Base-by-base conservation (phyloP, 139 green algal genomes). In the Choricystis sp. region DNA sequence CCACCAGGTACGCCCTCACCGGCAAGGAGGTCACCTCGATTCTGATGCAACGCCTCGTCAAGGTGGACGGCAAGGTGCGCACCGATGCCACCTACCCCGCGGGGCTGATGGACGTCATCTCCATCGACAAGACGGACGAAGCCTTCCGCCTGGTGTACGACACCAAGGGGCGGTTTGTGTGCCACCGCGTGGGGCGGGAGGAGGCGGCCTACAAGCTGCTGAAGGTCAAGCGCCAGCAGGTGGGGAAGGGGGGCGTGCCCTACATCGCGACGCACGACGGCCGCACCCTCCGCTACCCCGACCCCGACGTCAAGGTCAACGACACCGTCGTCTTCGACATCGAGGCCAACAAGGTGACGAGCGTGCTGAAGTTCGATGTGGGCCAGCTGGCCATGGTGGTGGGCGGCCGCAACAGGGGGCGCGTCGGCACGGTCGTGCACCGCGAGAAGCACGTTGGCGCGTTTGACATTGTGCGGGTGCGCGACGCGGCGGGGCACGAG, bases 151-250 rank as follows among this genome's bases (percentile, higher is more conserved):
- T 98, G 68, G 73, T 99, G 49, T 96, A 95, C 66, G 94, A 99
- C 78, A 76, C 77, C 75, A 98, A 98, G 86, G 94, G 94, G 40
- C 89, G 94, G 71, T 98, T 98, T 77, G 87, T 96, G 29, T 79
- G 94, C 57, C 94, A 98, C 84, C 83, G 90, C 79, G 97, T 99
- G 82, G 85, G 60, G 31, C 76, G 76, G 28, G 90, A 96, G 75
- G 93, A 99, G 84, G 86, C 87, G 24, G 56, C 67, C 31, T 99
- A 98, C 89, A 99, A 99, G 94, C 87, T 99, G 68, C 93, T 85
- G 85, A 94, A 95, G 77, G 92, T 97, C 52, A 70, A 28, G 26
- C 20, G 25, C 29, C 1, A 28, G 0, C 27, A 0, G 49, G 23
- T 63, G 40, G 92, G 94, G 70, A 90, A 95, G 79, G 88, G 88